Conservation (phyloP, 345 rosid species). For the Nasturtium officinale region DNA sequence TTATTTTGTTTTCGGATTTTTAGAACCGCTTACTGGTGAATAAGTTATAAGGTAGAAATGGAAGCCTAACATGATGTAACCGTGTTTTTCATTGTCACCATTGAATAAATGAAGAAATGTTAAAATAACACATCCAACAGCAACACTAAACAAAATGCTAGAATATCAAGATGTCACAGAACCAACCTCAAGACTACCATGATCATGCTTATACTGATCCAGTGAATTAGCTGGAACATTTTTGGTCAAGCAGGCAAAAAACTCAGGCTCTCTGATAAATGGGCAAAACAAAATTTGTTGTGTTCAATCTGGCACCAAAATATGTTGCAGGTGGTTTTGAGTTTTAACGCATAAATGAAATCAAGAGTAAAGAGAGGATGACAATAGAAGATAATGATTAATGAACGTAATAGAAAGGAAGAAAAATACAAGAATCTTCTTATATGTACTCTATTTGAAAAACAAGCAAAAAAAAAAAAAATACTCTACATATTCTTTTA, state of each 20-base stretch:
- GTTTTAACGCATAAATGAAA: background rate
- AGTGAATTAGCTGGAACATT: background rate
- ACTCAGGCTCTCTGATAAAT: background rate
- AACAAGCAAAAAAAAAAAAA: background rate
- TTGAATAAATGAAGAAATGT: background rate
- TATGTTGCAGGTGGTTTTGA: constrained; percentile 1
- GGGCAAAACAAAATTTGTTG: too few relatives aligned
- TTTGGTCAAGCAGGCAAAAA: background rate
- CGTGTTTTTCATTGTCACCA: constrained; percentile 2
- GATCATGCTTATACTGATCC: background rate
- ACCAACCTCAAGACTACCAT: background rate
- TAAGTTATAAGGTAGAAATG: background rate
- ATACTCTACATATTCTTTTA: constrained; percentile 25
- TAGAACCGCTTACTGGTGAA: background rate
- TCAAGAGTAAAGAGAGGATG: background rate
- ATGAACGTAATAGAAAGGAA: constrained; percentile 6
- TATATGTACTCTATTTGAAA: background rate
- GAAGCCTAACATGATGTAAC: background rate
- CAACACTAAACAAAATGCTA: background rate
- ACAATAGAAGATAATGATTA: background rate
- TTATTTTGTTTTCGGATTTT: background rate
- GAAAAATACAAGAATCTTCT: constrained; percentile 1
- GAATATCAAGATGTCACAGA: background rate
- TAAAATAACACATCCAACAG: background rate
- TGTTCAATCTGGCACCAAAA: background rate